phyloP scores from a whole-genome alignment of 176 grass and related monocot species.

The Musa acuminata region DNA sequence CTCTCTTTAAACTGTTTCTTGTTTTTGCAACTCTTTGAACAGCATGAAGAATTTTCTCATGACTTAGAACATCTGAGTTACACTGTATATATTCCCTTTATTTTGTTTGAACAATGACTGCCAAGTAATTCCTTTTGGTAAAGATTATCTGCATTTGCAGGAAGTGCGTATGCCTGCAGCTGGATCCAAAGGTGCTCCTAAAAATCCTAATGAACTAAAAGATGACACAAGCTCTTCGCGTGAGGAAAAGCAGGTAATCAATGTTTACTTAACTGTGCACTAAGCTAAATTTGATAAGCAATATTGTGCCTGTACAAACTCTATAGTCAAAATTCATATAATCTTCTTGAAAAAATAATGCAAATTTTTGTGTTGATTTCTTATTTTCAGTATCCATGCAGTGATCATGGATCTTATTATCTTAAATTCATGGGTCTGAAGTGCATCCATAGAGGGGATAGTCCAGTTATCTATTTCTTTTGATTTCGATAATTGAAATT shows the following conservation, averaged over 20 bases:
- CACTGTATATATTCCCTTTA: background rate
- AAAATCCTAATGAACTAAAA: slow-evolving; percentile 82
- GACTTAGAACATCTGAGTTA: too few species aligned
- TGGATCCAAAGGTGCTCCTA: slow-evolving; percentile 69
- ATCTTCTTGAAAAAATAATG: background rate
- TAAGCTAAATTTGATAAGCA: background rate
- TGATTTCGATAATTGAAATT: background rate
- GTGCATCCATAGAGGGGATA: background rate
- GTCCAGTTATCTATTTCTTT: background rate
- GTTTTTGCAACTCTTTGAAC: too few species aligned
- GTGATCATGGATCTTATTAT: background rate
- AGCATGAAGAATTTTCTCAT: too few species aligned
- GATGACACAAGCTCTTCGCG: slow-evolving; percentile 76
- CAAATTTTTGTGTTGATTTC: background rate
- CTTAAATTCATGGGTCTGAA: too few species aligned
- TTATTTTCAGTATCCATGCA: background rate
- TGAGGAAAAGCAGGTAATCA: slow-evolving; percentile 70
- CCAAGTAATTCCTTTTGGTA: background rate
- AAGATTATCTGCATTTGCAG: slow-evolving; percentile 28
- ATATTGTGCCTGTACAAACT: slow-evolving; percentile 6
- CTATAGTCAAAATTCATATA: background rate
- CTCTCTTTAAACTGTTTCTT: too few species aligned
- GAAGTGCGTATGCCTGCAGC: slow-evolving; percentile 91
- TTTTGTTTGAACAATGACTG: background rate
- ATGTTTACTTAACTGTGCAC: background rate